Base-by-base conservation (phyloP, 257 asterid genomes). In the Cinchona pubescens region DNA sequence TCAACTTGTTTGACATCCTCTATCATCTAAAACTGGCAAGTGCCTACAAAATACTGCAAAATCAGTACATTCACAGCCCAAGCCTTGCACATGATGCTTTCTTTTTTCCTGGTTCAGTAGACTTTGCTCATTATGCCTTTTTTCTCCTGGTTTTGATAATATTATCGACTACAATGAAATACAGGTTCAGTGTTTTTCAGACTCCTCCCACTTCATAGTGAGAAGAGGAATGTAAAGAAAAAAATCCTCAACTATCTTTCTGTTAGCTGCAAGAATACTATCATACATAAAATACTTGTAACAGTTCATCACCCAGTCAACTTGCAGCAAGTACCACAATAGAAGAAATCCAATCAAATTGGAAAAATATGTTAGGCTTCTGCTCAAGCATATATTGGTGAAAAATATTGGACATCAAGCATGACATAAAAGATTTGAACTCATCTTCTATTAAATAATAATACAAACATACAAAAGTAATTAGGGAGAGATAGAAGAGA, bases 321-420 rank as follows among this genome's bases (percentile, higher is more conserved):
- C 58, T 49, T 18, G 23, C 58, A 51, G n/a, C 21, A 16, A 51
- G 7, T 49, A 49, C 23, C n/a, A 49, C n/a, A 49, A 51, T 51
- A 18, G 58, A 6, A 51, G 10, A 51, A 51, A 11, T 13, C 2
- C 51, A 51, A 18, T 51, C 58, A 19, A 9, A 49, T 6, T 12
- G 25, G 27, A 70, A 3, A 42, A 70, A 49, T 45, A 29, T 40
- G 74, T 30, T 49, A 29, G 53, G 25, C n/a, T 46, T 46, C 8
- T 46, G 16, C 29, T 53, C 35, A 37, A 35, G 13, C 12, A 53
- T 21, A 12, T 32, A 14, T 16, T 23, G 11, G 63, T 46, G 27
- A 59, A 70, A 23, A 30, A 29, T 14, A 61, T 69, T 60, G 25
- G 30, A 69, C 75, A 55, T 58, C 34, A 73, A 53, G 37, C 4